Base-by-base conservation (phyloP, 257 asterid genomes). In the Nicotiana benthamiana region DNA sequence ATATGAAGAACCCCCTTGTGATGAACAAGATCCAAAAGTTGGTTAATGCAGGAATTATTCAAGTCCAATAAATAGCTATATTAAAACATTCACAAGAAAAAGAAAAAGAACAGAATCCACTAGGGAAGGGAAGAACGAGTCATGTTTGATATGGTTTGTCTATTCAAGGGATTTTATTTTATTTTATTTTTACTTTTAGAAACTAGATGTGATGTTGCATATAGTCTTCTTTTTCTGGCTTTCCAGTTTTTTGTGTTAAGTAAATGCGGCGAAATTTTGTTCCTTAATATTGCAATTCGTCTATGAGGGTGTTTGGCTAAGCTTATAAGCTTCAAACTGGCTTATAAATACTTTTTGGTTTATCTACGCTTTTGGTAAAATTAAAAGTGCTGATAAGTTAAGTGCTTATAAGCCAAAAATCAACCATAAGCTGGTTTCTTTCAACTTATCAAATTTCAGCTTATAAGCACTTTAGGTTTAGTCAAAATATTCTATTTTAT, bases 11-110 rank as follows among this genome's bases (percentile, higher is more conserved):
- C 82, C 97, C 98, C 13, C 85, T n/a, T 6, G 98, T 95, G 83
- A 95, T 91, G 98, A 83, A 60, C 88, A 95, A 93, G 91, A 89
- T 95, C n/a, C 97, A 95, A 89, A 93, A 95, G 80, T 93, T 95
- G 17, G 81, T 93, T 66, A 91, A 86, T 72, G 95, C 97, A 0
- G 98, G 98, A 79, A 95, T 95, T 6, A 93, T 95, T 28, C 98
- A 95, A 82, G 83, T 95, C 48, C 85, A 70, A 81, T 95, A 70
- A 81, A 82, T 13, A 15, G n/a, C 2, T 30, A 30, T 0, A 30
- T 22, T 5, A 20, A 28, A 30, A 30, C 62, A 6, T 18, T 18
- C 26, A 48, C 15, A 48, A 56, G 1, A 18, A 6, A 16, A 18
- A n/a, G 3, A n/a, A n/a, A 57, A 57, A 57, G 9, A 28, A 17